phyloP scores from a whole-genome alignment of 768 basidiomycete genomes.

The Sistotremastrum suecicum region DNA sequence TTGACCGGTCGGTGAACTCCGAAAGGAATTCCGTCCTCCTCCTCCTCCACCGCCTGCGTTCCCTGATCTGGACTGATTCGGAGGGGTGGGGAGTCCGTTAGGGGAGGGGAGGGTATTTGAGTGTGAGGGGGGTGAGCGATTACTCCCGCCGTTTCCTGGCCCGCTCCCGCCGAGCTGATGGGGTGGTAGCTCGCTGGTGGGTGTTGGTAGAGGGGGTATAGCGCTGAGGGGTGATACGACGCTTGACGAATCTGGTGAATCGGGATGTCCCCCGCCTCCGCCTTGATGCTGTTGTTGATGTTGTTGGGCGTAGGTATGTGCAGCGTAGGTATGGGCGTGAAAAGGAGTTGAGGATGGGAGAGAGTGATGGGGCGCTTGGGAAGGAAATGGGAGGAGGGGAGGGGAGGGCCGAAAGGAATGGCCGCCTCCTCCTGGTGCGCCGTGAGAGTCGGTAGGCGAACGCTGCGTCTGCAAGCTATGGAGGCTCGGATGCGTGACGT shows the following conservation, averaged over 20 bases:
- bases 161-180: no score
- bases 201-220: no score
- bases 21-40: not conserved
- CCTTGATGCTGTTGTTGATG: slow-evolving; percentile 1
- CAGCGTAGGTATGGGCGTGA: not conserved
- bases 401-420: slow-evolving; percentile 7
- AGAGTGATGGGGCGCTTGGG: slow-evolving; percentile 56
- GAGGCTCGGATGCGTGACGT: not conserved
- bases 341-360: slow-evolving; percentile 12
- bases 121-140: slow-evolving; percentile 4
- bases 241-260: no score
- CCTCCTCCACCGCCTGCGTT: not conserved
- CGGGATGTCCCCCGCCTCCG: no score
- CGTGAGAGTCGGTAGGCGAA: slow-evolving; percentile 6
- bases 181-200: no score
- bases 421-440: slow-evolving; percentile 23
- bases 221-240: no score
- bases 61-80: not conserved
- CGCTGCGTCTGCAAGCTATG: not conserved
- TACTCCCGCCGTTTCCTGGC: not conserved
- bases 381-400: slow-evolving; percentile 21
- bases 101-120: not conserved
- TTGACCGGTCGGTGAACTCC: not conserved
- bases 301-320: not conserved
- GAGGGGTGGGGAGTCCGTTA: not conserved